Percentiles rank a stretch among this genome's conserved stretches.
phyloP scores from a whole-genome alignment of 2,329 filamentous ascomycete species.

The Microdochium paspali region DNA sequence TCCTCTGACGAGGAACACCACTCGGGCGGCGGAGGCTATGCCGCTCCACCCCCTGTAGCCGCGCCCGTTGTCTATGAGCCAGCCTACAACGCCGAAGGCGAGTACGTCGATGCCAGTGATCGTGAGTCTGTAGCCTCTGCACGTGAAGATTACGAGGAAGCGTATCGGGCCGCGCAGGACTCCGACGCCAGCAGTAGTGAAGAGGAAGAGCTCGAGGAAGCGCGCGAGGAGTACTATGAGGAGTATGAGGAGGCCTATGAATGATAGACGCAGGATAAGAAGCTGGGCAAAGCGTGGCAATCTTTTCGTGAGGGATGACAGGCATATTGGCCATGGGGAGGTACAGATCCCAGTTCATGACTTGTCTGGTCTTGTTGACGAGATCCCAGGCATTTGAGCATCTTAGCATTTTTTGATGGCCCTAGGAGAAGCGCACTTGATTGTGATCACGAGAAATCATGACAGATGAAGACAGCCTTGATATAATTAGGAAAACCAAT shows the following conservation, averaged over 20 bases:
- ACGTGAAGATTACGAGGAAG: conserved; percentile 32
- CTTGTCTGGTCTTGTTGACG: too few species aligned
- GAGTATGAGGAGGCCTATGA: conserved; percentile 1
- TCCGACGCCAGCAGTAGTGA: conserved; percentile 41
- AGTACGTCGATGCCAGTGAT: conserved; percentile 31
- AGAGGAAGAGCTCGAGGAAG: conserved; percentile 39
- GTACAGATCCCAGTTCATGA: too few species aligned
- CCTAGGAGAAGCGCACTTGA: too few species aligned
- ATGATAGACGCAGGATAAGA: not conserved
- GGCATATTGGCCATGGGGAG: too few species aligned
- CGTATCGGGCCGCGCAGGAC: conserved; percentile 25
- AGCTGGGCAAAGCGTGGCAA: too few species aligned
- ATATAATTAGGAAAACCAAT: too few species aligned
- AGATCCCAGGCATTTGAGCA: too few species aligned
- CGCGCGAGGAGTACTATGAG: not conserved
- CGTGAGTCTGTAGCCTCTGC: conserved; percentile 31
- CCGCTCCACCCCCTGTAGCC: conserved; percentile 4
- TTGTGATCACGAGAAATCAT: too few species aligned
- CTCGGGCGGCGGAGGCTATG: conserved; percentile 5
- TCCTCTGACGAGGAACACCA: conserved; percentile 8
- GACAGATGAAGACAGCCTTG: too few species aligned
- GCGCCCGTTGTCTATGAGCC: conserved; percentile 26
- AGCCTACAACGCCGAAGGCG: conserved; percentile 27
- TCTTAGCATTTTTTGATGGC: too few species aligned
- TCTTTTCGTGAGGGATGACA: too few species aligned